Conservation (phyloP, 2,329 filamentous ascomycete genomes). For the Phyllosticta citribraziliensis region DNA sequence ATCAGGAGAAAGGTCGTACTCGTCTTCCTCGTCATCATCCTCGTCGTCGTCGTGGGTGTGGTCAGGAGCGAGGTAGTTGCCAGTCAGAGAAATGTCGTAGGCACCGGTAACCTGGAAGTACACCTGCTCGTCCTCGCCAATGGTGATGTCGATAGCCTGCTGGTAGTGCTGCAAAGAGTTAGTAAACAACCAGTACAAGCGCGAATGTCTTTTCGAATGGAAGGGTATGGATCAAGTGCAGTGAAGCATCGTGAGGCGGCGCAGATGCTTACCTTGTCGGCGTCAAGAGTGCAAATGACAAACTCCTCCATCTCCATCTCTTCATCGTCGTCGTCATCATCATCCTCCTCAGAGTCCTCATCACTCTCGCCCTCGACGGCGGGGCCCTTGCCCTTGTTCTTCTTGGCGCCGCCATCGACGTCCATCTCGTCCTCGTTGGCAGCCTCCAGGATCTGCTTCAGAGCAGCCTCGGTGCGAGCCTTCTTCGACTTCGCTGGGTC, state of each 20-base stretch:
- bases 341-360: slow-evolving; percentile 49
- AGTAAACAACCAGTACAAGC: neutral
- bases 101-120: slow-evolving; percentile 89
- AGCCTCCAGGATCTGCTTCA: slow-evolving; percentile 66
- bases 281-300: slow-evolving; percentile 91
- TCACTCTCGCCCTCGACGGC: slow-evolving; percentile 61
- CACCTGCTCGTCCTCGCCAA: slow-evolving; percentile 78
- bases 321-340: slow-evolving; percentile 38
- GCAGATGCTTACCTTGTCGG: slow-evolving; percentile 61
- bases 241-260: neutral
- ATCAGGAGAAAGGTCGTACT: slow-evolving; percentile 74
- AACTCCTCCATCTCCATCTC: slow-evolving; percentile 67
- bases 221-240: neutral
- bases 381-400: slow-evolving; percentile 49
- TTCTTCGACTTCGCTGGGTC: slow-evolving; percentile 85
- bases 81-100: slow-evolving; percentile 84
- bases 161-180: slow-evolving; percentile 66
- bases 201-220: neutral
- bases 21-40: slow-evolving; percentile 53
- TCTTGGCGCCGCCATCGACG: slow-evolving; percentile 49
- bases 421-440: slow-evolving; percentile 64
- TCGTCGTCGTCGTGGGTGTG: slow-evolving; percentile 47
- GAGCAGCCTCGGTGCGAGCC: slow-evolving; percentile 66
- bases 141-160: slow-evolving; percentile 86
- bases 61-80: slow-evolving; percentile 80